These are phyloP conservation scores for Rhizopus delemar DNA, from an alignment of 371 early-diverging fungal genomes.

Conservation along the genomic window DNA sequence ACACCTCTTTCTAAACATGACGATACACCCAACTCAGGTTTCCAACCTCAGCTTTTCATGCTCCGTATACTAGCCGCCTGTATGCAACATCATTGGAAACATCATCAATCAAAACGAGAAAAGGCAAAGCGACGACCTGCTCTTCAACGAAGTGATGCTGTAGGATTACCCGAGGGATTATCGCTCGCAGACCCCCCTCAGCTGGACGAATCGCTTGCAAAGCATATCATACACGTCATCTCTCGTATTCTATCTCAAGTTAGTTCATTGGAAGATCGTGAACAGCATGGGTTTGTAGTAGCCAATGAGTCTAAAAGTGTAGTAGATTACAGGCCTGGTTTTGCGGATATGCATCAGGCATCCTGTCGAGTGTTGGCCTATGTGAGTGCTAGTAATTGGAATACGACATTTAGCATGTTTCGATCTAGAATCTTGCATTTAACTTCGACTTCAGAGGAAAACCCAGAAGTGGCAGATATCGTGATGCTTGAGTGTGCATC, in stretches of 20 bases:
- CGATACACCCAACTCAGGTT: constrained; percentile 49
- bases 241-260: constrained; percentile 59
- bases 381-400: constrained; percentile 79
- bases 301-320: constrained; percentile 36
- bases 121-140: constrained; percentile 1
- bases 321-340: constrained; percentile 26
- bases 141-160: neutral
- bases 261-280: constrained; percentile 25
- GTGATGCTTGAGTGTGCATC: constrained; percentile 65
- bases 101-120: constrained; percentile 6
- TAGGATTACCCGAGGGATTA: constrained; percentile 8
- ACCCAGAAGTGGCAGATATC: constrained; percentile 67
- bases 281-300: constrained; percentile 15
- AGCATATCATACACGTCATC: constrained; percentile 59
- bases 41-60: constrained; percentile 71
- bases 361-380: constrained; percentile 72
- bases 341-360: constrained; percentile 55
- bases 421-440: constrained; percentile 55
- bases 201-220: constrained; percentile 67
- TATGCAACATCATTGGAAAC: constrained; percentile 65
- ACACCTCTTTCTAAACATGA: constrained; percentile 28
- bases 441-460: constrained; percentile 56
- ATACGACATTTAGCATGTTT: constrained; percentile 64
- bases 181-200: constrained; percentile 66
- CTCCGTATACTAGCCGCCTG: constrained; percentile 67